phyloP scores from a whole-genome alignment of 768 basidiomycete species.

The Neoboletus magnificus region DNA sequence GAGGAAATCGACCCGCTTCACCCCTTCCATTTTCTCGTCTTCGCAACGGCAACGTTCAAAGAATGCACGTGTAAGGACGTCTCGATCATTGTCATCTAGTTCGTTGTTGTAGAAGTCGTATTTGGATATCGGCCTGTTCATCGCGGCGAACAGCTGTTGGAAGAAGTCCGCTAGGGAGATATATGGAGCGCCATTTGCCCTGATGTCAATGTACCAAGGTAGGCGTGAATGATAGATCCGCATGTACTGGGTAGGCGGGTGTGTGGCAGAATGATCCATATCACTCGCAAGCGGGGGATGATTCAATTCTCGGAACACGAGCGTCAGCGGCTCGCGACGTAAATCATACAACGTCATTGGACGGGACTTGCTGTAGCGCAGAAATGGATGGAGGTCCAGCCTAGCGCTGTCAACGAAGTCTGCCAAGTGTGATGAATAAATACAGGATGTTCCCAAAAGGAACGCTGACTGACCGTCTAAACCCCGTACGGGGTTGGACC shows the following conservation, averaged over 20 bases:
- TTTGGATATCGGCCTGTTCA: conserved; percentile 44
- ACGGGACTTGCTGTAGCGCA: conserved; percentile 23
- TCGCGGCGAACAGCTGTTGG: conserved; percentile 40
- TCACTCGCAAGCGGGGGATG: conserved; percentile 46
- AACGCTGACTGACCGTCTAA: conserved; percentile 17
- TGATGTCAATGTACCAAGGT: conserved; percentile 68
- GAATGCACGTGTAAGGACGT: conserved; percentile 44
- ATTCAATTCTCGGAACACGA: conserved; percentile 45
- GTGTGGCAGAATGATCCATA: conserved; percentile 51
- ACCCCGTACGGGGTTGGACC: conserved; percentile 10
- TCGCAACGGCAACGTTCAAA: conserved; percentile 40
- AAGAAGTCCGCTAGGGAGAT: conserved; percentile 59
- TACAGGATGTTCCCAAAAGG: neutral
- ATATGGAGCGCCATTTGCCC: conserved; percentile 42
- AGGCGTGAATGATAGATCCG: conserved; percentile 54
- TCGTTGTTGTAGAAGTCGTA: conserved; percentile 61
- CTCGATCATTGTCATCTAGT: conserved; percentile 44
- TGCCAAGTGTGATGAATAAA: conserved; percentile 5
- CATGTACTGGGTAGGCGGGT: conserved; percentile 48
- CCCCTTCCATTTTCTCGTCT: conserved; percentile 39
- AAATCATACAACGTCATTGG: conserved; percentile 50
- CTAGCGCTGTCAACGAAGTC: conserved; percentile 26
- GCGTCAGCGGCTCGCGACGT: conserved; percentile 37
- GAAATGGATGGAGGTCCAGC: conserved; percentile 22
- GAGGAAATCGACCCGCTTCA: conserved; percentile 60